A percentile compares a stretch with the other conserved stretches of the same genome.
phyloP scores from a whole-genome alignment of 257 asterid genomes.

The Nicotiana tabacum region DNA sequence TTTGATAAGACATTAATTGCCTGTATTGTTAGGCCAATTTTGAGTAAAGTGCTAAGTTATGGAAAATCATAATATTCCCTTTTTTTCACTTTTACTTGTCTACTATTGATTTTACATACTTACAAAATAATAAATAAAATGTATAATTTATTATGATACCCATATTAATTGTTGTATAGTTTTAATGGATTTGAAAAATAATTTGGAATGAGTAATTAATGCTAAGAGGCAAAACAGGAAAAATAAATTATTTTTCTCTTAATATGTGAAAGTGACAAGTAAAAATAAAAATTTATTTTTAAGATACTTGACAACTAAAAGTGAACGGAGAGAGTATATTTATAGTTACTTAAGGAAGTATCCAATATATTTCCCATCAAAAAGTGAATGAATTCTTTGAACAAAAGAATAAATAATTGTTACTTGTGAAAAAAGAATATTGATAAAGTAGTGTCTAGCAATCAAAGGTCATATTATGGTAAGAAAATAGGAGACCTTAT shows the following conservation, averaged over 20 bases:
- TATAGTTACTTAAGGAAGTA: not conserved
- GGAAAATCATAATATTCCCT: not conserved
- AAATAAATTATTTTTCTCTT: no score
- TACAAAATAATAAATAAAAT: no score
- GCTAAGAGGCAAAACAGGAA: no score
- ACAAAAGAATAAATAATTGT: not conserved
- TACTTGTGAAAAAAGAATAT: not conserved
- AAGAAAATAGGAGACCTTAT: not conserved
- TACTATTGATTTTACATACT: no score
- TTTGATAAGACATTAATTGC: not conserved
- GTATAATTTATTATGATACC: no score
- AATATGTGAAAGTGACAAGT: no score
- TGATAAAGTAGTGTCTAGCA: not conserved
- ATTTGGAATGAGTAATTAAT: no score
- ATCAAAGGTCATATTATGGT: not conserved
- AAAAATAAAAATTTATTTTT: no score
- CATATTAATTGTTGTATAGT: no score
- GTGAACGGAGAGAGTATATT: not conserved
- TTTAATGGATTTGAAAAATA: no score
- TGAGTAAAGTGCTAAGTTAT: not conserved
- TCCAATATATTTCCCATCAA: not conserved
- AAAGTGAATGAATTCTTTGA: not conserved
- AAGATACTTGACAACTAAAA: no score
- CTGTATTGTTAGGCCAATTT: not conserved
- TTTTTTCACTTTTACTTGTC: no score